A percentile compares a stretch with the other conserved stretches of the same genome.
These are phyloP conservation scores for Lipomyces orientalis DNA, from an alignment of 805 yeast species.

Conservation along the genomic window DNA sequence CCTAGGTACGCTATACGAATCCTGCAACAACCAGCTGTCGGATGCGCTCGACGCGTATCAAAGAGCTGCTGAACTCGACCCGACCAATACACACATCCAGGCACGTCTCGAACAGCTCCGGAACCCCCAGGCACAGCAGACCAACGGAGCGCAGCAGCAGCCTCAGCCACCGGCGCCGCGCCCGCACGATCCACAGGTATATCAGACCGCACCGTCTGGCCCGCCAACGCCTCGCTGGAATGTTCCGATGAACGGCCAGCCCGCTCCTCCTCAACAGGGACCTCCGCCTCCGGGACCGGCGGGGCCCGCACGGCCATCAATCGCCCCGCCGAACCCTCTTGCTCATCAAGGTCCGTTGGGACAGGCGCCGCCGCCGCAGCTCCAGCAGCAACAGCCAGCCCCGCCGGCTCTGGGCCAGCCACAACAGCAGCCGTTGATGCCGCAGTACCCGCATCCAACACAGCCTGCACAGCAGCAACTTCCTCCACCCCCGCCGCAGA, in stretches of 20 bases:
- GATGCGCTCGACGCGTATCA: slow-evolving; percentile 97
- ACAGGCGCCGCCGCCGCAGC: slow-evolving; percentile 35
- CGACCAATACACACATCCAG: slow-evolving; percentile 91
- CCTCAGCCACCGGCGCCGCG: slow-evolving; percentile 64
- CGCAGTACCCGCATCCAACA: slow-evolving; percentile 35
- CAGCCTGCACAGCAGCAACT: slow-evolving; percentile 38
- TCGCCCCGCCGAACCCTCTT: slow-evolving; percentile 36
- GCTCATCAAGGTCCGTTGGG: slow-evolving; percentile 40
- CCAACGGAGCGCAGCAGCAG: slow-evolving; percentile 72
- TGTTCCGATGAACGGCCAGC: slow-evolving; percentile 40
- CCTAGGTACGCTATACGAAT: slow-evolving; percentile 93
- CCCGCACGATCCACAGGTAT: slow-evolving; percentile 59
- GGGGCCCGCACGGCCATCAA: slow-evolving; percentile 26
- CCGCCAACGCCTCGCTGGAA: slow-evolving; percentile 57
- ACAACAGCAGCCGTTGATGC: slow-evolving; percentile 35
- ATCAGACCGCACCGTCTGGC: slow-evolving; percentile 54
- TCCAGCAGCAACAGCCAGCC: slow-evolving; percentile 38
- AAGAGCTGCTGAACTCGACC: slow-evolving; percentile 94
- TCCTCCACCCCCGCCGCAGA: slow-evolving; percentile 35
- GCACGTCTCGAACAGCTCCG: slow-evolving; percentile 84
- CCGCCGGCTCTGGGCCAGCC: slow-evolving; percentile 38
- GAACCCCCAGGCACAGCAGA: slow-evolving; percentile 46
- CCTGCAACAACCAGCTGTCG: slow-evolving; percentile 92
- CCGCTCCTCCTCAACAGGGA: slow-evolving; percentile 32
- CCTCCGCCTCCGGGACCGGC: slow-evolving; percentile 36